Evolutionary conservation across 2,329 filamentous ascomycete genomes (phyloP), one percentile per base, ranked within the genome.

Genomic region (Dothideomycetidae sp.): DNA sequence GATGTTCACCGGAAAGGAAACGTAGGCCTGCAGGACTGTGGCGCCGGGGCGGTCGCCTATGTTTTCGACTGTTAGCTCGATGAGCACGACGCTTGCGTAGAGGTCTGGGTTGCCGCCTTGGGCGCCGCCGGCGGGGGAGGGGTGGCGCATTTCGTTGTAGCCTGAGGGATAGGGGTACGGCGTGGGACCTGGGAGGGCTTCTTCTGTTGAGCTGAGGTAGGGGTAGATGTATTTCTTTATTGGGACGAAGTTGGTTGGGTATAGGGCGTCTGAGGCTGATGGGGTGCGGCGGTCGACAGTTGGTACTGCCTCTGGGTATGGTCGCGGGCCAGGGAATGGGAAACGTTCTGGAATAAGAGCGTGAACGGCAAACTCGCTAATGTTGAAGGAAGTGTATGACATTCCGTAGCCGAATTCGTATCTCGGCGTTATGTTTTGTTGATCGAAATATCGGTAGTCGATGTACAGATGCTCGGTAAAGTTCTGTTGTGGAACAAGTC

Each of bases 381-480:
- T 40, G n/a, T 26, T 39, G 15, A 44, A 35, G 12, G 60, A 69
- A 0, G 83, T 85, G 61, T 90, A 93, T 36, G 77, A 82, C 2
- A 94, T 68, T 0, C 86, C 88, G 42, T 76, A 86, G 0, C 88
- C 86, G 49, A 94, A 94, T 32, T 83, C 80, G 53, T 78, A 94
- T 1, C 81, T 78, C 1, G 86, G 86, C 4, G 66, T 65, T 42
- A 90, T 77, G 40, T 68, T 64, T 38, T 78, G 58, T 53, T 79
- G 81, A 63, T 93, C 85, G 48, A 94, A 86, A 56, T 86, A 73
- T 10, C 85, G 77, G 60, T 94, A 93, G 62, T 94, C 88, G 47
- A 92, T 76, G 52, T 86, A 86, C 0, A 93, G 60, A 0, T 83
- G 83, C 52, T 93, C 83, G 1, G 67, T 69, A 53, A 90, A 93